These are phyloP conservation scores for Boletus reticulatus DNA, from an alignment of 768 basidiomycete genomes.

Conservation along the genomic window DNA sequence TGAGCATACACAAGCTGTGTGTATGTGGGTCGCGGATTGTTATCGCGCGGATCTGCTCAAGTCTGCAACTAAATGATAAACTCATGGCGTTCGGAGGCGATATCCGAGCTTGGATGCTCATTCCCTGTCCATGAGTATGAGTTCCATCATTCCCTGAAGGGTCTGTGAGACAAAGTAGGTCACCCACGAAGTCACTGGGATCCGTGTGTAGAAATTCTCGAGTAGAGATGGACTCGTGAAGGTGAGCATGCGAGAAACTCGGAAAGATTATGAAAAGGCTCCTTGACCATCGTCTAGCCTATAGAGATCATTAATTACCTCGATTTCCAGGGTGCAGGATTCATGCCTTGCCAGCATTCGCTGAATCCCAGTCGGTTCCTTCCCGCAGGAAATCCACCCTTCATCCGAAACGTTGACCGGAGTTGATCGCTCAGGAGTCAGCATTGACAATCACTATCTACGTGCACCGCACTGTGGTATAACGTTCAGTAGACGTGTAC, in stretches of 20 bases:
- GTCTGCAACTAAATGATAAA: slow-evolving; percentile 27
- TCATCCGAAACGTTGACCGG: slow-evolving; percentile 9
- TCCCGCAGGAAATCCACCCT: slow-evolving; percentile 37
- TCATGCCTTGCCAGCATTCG: slow-evolving; percentile 39
- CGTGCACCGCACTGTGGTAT: slow-evolving; percentile 33
- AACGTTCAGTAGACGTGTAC: slow-evolving; percentile 42
- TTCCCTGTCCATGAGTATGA: slow-evolving; percentile 2
- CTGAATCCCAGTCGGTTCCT: slow-evolving; percentile 35
- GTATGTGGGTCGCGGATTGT: slow-evolving; percentile 24
- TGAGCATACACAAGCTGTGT: slow-evolving; percentile 36
- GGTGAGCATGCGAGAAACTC: slow-evolving; percentile 34
- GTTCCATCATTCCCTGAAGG: slow-evolving; percentile 24
- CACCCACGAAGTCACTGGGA: slow-evolving; percentile 13
- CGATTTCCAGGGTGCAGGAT: slow-evolving; percentile 11
- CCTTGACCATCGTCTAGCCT: slow-evolving; percentile 34
- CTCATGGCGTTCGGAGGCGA: slow-evolving; percentile 21
- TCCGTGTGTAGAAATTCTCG: neutral
- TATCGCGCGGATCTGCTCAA: slow-evolving; percentile 25
- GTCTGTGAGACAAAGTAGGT: slow-evolving; percentile 28
- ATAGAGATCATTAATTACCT: slow-evolving; percentile 15
- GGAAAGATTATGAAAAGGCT: slow-evolving; percentile 39
- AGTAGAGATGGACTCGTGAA: slow-evolving; percentile 24
- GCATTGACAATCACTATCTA: slow-evolving; percentile 27
- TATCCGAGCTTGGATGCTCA: slow-evolving; percentile 13
- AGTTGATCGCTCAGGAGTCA: slow-evolving; percentile 2